phyloP scores from a whole-genome alignment of 1,139 yeast species.

The Magnusiomyces suaveolens region DNA sequence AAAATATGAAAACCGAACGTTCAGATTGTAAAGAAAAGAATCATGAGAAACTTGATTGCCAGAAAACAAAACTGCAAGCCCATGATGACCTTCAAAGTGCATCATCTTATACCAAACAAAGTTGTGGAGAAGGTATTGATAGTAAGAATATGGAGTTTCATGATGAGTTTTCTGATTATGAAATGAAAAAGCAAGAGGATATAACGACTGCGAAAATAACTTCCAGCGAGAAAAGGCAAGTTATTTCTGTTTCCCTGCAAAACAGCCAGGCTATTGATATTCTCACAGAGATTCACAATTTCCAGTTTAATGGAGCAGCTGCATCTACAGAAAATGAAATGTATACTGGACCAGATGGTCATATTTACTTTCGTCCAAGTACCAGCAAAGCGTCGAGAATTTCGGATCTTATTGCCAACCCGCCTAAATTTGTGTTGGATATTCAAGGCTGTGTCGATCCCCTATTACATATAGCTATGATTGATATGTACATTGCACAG shows the following conservation, averaged over 20 bases:
- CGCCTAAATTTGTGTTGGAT: conserved; percentile 8
- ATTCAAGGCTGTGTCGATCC: conserved; percentile 25
- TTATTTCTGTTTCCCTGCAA: conserved; percentile 27
- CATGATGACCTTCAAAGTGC: too few relatives aligned
- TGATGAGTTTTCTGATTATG: too few relatives aligned
- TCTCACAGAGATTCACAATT: not conserved
- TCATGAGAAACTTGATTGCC: too few relatives aligned
- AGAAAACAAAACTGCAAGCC: too few relatives aligned
- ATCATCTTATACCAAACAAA: too few relatives aligned
- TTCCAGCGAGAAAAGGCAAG: too few relatives aligned
- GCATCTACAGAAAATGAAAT: not conserved
- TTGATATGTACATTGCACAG: conserved; percentile 60
- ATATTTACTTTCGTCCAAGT: not conserved
- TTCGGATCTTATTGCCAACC: not conserved
- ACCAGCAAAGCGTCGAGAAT: not conserved
- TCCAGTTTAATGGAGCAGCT: not conserved
- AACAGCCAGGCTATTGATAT: conserved; percentile 14
- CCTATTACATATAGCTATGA: conserved; percentile 56
- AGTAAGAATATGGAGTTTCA: not conserved
- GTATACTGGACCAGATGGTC: not conserved
- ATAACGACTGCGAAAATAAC: not conserved
- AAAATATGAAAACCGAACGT: not conserved
- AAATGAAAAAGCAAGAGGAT: not conserved
- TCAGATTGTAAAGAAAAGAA: too few relatives aligned
- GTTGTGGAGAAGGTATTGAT: not conserved